A percentile compares a stretch with the other conserved stretches of the same genome.
phyloP scores from a whole-genome alignment of 2,329 filamentous ascomycete species.

The Aspergillus sp. region DNA sequence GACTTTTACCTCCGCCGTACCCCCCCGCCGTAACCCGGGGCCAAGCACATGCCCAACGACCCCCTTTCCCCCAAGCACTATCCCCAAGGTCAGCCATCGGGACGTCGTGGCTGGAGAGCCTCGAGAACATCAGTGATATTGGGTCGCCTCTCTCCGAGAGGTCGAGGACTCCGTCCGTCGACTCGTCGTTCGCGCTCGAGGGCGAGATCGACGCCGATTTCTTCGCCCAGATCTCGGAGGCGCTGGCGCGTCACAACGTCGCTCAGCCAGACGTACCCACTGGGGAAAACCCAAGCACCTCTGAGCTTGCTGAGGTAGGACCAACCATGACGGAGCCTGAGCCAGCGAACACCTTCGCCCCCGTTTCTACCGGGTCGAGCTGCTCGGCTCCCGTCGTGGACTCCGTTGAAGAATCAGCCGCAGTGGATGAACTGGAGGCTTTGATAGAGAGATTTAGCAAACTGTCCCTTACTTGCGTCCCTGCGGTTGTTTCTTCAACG shows the following conservation, averaged over 20 bases:
- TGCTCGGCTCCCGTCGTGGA: conserved; percentile 6
- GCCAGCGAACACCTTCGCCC: neutral
- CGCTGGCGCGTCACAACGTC: neutral
- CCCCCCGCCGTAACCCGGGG: neutral
- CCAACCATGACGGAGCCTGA: conserved; percentile 11
- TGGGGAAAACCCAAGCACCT: conserved; percentile 4
- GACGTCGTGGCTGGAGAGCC: neutral
- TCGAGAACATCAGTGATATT: conserved; percentile 10
- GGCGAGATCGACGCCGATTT: neutral
- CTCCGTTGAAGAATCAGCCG: conserved; percentile 9
- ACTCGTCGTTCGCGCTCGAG: neutral
- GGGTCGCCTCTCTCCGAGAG: conserved; percentile 11
- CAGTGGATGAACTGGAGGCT: conserved; percentile 9
- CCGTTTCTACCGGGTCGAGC: neutral
- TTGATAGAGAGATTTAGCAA: conserved; percentile 7
- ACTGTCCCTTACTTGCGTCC: conserved; percentile 9
- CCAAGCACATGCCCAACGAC: neutral
- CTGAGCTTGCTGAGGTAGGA: conserved; percentile 11
- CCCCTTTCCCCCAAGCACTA: neutral
- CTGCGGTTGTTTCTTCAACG: conserved; percentile 8
- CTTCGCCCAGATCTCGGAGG: neutral
- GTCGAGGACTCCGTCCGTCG: conserved; percentile 8
- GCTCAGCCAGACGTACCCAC: neutral
- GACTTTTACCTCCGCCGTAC: neutral
- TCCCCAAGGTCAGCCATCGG: neutral